Evolutionary conservation across 1,284 basidiomycete species (phyloP).

Genomic region (Leccinum pachyderme): DNA sequence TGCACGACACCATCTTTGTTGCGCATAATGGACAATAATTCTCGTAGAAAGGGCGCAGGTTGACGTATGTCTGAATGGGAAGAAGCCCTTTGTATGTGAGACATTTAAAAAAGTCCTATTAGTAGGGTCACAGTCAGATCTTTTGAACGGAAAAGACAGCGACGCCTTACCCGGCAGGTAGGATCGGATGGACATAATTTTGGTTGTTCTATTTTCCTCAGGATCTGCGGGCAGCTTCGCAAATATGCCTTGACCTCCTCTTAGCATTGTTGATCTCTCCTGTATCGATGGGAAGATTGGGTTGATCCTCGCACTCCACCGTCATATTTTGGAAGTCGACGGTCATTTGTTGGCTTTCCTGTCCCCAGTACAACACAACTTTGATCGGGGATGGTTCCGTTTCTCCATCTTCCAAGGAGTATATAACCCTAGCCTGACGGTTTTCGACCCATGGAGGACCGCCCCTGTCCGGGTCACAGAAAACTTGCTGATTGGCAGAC

Average conservation of each 20-base stretch:
- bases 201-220: not conserved
- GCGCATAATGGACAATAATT: conserved; percentile 18
- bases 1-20: conserved; percentile 8
- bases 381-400: no score
- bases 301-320: conserved; percentile 11
- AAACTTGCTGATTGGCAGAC: no score
- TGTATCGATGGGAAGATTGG: conserved; percentile 18
- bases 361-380: not conserved
- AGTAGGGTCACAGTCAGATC: not conserved
- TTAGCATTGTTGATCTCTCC: conserved; percentile 18
- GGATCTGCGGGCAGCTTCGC: not conserved
- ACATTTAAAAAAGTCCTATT: conserved; percentile 18
- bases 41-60: not conserved
- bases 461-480: no score
- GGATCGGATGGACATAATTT: no score
- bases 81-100: conserved; percentile 11
- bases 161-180: not conserved
- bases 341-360: conserved; percentile 10
- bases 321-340: conserved; percentile 23
- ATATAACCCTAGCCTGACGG: no score
- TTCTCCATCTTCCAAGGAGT: no score
- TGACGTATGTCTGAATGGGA: no score
- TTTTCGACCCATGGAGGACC: no score
- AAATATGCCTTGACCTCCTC: conserved; percentile 19
- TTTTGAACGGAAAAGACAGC: not conserved